Percentiles rank a stretch among this genome's conserved stretches.
Conservation (phyloP, 1,284 basidiomycete species). For the Naganishia sp. region DNA sequence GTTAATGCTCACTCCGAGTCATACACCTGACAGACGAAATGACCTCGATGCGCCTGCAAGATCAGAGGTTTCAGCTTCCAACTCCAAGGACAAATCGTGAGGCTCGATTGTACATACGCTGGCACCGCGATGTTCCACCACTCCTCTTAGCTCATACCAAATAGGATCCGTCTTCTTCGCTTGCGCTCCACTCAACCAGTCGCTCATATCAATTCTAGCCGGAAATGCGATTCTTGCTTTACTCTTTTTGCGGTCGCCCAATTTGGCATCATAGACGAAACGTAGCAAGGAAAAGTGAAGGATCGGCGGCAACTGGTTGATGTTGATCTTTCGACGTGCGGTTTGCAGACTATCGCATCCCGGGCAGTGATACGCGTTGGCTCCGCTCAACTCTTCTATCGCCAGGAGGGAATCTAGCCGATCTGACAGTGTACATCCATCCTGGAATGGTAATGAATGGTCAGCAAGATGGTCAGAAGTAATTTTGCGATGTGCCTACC, state of each 20-base stretch:
- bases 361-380: slow-evolving; percentile 83
- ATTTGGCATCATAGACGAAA: slow-evolving; percentile 78
- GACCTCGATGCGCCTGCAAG: slow-evolving; percentile 80
- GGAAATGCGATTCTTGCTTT: slow-evolving; percentile 77
- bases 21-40: slow-evolving; percentile 86
- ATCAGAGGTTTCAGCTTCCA: not conserved
- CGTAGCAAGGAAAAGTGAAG: slow-evolving; percentile 85
- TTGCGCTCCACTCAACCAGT: slow-evolving; percentile 57
- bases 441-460: slow-evolving; percentile 54
- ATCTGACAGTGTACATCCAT: slow-evolving; percentile 67
- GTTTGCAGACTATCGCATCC: slow-evolving; percentile 68
- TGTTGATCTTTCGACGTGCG: slow-evolving; percentile 71
- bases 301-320: slow-evolving; percentile 70
- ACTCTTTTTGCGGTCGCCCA: slow-evolving; percentile 77
- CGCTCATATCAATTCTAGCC: slow-evolving; percentile 68
- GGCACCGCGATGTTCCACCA: slow-evolving; percentile 77
- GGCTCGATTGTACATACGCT: slow-evolving; percentile 41
- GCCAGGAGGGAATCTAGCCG: slow-evolving; percentile 65
- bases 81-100: not conserved
- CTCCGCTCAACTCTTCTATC: slow-evolving; percentile 71
- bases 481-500: slow-evolving; percentile 52
- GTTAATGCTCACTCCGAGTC: slow-evolving; percentile 64
- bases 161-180: slow-evolving; percentile 39
- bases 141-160: slow-evolving; percentile 75
- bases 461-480: not conserved